Percentiles rank a stretch among this genome's conserved stretches.
These are phyloP conservation scores for Aureobasidium sp. DNA, from an alignment of 2,329 filamentous ascomycete genomes.

Conservation along the genomic window DNA sequence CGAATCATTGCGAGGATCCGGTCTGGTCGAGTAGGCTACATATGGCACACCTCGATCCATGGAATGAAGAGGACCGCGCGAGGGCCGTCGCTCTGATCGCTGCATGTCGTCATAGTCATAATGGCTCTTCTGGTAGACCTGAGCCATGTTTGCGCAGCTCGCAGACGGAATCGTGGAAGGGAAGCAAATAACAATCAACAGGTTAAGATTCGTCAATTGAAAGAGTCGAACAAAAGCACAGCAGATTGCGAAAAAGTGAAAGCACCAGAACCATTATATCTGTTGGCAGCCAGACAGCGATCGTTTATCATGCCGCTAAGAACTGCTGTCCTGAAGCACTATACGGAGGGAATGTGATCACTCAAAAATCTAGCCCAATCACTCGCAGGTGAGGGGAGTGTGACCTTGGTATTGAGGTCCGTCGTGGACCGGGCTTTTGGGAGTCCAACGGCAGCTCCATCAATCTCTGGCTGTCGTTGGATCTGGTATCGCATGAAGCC, in stretches of 20 bases:
- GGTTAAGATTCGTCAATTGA: background rate
- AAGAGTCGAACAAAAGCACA: background rate
- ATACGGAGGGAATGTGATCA: background rate
- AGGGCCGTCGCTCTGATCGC: background rate
- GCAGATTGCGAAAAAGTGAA: background rate
- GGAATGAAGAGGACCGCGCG: background rate
- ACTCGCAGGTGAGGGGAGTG: background rate
- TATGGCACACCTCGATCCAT: conserved; percentile 2
- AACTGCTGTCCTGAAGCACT: background rate
- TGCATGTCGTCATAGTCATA: conserved; percentile 10
- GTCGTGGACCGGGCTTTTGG: conserved; percentile 1
- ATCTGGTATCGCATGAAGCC: conserved; percentile 10
- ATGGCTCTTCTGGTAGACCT: background rate
- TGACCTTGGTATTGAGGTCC: background rate
- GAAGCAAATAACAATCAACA: background rate
- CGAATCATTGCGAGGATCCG: background rate
- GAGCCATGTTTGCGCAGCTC: background rate
- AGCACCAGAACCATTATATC: background rate
- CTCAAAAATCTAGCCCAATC: conserved; percentile 4
- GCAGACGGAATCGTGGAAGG: background rate
- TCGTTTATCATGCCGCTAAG: background rate
- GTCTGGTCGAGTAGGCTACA: background rate
- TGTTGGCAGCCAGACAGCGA: background rate
- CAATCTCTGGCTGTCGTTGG: conserved; percentile 1
- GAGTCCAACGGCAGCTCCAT: background rate